Base-by-base conservation (phyloP, 352 stramenopile genomes). In the Phytophthora pisi region DNA sequence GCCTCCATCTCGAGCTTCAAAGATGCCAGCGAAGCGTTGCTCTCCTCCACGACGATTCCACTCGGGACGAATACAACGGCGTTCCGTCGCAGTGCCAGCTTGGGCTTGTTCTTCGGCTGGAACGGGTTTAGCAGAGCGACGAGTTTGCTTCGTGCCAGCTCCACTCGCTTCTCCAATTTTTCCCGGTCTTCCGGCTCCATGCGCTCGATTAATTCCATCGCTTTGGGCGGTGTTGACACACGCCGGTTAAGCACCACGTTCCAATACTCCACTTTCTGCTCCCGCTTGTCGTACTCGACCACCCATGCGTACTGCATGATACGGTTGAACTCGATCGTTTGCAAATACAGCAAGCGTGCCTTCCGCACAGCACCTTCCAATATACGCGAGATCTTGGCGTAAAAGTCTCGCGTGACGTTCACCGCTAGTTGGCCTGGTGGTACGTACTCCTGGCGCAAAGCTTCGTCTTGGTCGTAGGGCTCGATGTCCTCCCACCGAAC, bases 211-310 rank as follows among this genome's bases (percentile, higher is more conserved):
- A 77, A 18, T 36, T 85, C 58, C 73, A 93, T 83, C 0, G 79
- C 77, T 23, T 83, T 85, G 16, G 85, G 85, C 1, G 76, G 68
- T 3, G 72, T 75, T 42, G 82, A 57, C 10, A 79, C 78, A n/a
- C 81, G 72, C 47, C 70, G 78, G 66, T 93, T 91, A 7, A 89
- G 72, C 20, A 93, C 85, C 7, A 93, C 81, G 47, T 93, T 91
- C 85, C 85, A 93, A 60, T 81, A 91, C 69, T 93, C 82, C 16
- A 74, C 51, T 40, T 78, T 76, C 42, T 89, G 50, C 50, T 78
- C 69, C 4, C 47, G 57, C 46, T 86, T 83, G 67, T 91, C 88
- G 64, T 71, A 88, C 23, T 91, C 82, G 10, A 79, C 79, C 5
- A 91, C 72, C 85, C 85, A 93, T 5, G 85, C 82, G 46, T 84